phyloP scores from a whole-genome alignment of 345 rosid genomes.

The Camelina laxa region DNA sequence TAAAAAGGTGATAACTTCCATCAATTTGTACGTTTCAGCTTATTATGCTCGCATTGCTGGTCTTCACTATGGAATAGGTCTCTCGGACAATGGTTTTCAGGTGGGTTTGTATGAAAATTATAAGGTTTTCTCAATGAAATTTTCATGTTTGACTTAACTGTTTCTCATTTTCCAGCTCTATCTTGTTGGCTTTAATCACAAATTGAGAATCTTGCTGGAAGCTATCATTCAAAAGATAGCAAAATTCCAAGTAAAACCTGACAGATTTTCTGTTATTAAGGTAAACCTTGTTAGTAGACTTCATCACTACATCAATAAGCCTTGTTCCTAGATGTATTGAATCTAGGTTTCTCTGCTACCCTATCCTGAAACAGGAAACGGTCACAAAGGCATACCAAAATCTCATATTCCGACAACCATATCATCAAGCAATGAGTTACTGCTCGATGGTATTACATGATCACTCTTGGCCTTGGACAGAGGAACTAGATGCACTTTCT shows the following conservation, averaged over 20 bases:
- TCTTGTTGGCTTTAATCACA: conserved; percentile 81
- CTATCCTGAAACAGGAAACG: conserved; percentile 59
- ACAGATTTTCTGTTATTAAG: conserved; percentile 80
- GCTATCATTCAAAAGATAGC: conserved; percentile 67
- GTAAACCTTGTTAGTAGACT: conserved; percentile 37
- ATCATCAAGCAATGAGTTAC: conserved; percentile 70
- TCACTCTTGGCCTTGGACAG: conserved; percentile 69
- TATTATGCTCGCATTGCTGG: conserved; percentile 90
- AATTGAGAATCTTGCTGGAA: conserved; percentile 74
- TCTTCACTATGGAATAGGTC: conserved; percentile 56
- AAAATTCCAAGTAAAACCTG: conserved; percentile 69
- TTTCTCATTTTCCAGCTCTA: conserved; percentile 54
- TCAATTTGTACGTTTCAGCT: conserved; percentile 55
- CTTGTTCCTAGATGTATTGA: background rate
- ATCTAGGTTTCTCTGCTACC: conserved; percentile 1
- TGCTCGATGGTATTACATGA: conserved; percentile 67
- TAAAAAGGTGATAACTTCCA: background rate
- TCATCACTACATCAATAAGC: background rate
- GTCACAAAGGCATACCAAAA: conserved; percentile 64
- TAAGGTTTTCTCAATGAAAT: background rate
- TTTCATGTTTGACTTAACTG: background rate
- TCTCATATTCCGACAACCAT: conserved; percentile 74
- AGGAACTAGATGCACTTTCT: conserved; percentile 68
- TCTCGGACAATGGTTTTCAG: conserved; percentile 69
- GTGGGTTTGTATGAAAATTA: conserved; percentile 36